Percentiles rank a stretch among this genome's conserved stretches.
These are phyloP conservation scores for Diaporthe aspalathi DNA, from an alignment of 2,329 filamentous ascomycete genomes.

Conservation along the genomic window DNA sequence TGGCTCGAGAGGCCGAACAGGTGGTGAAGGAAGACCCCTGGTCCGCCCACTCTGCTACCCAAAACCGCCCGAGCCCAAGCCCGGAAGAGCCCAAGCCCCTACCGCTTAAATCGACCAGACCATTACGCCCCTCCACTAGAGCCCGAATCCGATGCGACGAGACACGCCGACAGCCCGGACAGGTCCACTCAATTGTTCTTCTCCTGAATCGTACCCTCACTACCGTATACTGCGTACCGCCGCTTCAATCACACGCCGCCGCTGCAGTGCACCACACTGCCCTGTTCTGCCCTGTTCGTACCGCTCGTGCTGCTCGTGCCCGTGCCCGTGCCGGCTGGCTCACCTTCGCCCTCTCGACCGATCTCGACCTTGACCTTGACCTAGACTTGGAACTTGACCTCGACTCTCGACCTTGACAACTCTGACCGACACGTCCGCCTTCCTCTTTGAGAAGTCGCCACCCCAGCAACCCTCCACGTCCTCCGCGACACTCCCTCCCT, in stretches of 20 bases:
- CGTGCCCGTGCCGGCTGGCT: slow-evolving; percentile 15
- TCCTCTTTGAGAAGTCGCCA: slow-evolving; percentile 33
- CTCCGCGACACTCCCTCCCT: slow-evolving; percentile 31
- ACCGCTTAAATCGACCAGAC: slow-evolving; percentile 32
- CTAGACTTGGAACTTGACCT: slow-evolving; percentile 4
- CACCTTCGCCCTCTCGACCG: slow-evolving; percentile 16
- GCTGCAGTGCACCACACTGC: background rate
- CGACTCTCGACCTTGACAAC: slow-evolving; percentile 15
- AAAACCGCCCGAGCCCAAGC: background rate
- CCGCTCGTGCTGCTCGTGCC: slow-evolving; percentile 3
- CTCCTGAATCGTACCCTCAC: slow-evolving; percentile 40
- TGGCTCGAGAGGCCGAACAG: slow-evolving; percentile 8
- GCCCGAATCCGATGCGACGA: slow-evolving; percentile 37
- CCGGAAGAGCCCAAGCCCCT: slow-evolving; percentile 17
- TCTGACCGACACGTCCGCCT: slow-evolving; percentile 33
- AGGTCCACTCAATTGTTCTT: slow-evolving; percentile 39
- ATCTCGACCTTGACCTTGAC: slow-evolving; percentile 15
- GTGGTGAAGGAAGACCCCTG: slow-evolving; percentile 29
- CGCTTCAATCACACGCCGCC: background rate
- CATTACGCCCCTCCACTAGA: slow-evolving; percentile 35
- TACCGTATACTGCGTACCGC: slow-evolving; percentile 22
- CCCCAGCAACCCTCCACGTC: slow-evolving; percentile 28
- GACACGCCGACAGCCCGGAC: slow-evolving; percentile 36
- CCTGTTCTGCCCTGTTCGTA: slow-evolving; percentile 4
- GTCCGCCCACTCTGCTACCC: slow-evolving; percentile 26